Evolutionary conservation across 208 protist species (phyloP), one percentile per base, ranked within the genome.

Genomic region (Trypanosomatidae sp.): DNA sequence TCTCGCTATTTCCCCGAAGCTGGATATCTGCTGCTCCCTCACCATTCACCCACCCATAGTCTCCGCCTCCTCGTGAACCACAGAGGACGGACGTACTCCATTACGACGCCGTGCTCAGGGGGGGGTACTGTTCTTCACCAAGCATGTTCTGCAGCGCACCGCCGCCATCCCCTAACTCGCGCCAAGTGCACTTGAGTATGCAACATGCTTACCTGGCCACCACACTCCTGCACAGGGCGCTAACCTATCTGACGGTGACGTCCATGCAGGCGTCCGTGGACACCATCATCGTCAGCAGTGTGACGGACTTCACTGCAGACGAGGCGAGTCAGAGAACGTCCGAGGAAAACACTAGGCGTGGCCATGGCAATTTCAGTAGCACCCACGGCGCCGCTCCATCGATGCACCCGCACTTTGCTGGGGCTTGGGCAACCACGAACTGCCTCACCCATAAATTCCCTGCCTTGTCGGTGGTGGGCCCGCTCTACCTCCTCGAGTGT

Each of bases 241-340:
- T 86, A 39, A 64, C 81, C 44, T 81, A 79, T 62, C 44, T 86
- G 58, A 75, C 77, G 12, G 52, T 80, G 2, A 73, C 77, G 19
- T 74, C 81, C 43, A 47, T 86, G 55, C 81, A 82, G 47, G 52
- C 59, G n/a, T 59, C 77, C n/a, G 60, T 86, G 12, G 77, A 81
- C 70, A 79, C 77, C 10, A 64, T 82, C 49, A 64, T 75, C 41
- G 81, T 78, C 43, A 86, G 82, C 67, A 47, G 60, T 17, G 71
- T 79, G 13, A 78, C 81, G 4, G 74, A 81, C 41, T 82, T 86
- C 75, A 65, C 44, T 46, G 46, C 58, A 25, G 60, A 19, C 28
- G 33, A 66, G 22, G 65, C 52, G 46, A 49, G 65, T n/a, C 30
- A 58, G 25, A 30, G 33, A 22, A 13, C 33, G 25, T 15, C 5